phyloP scores from a whole-genome alignment of 176 grass and related monocot species.

The Juncus effusus region DNA sequence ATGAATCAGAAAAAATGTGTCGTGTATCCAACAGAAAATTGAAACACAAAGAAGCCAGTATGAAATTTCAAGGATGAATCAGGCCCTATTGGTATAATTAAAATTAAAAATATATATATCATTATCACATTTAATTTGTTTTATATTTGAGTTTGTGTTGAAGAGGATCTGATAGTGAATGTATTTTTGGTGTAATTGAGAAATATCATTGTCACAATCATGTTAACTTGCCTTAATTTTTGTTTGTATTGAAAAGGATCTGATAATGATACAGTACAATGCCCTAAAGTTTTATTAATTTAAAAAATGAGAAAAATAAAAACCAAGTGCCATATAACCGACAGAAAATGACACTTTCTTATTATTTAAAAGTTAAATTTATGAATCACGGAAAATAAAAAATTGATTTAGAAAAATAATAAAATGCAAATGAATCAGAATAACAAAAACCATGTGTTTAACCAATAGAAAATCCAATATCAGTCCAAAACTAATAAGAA shows the following conservation, averaged over 20 bases:
- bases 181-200: too few species aligned
- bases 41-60: too few species aligned
- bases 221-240: slow-evolving; percentile 12
- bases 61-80: slow-evolving; percentile 95
- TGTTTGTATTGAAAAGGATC: slow-evolving; percentile 1
- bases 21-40: too few species aligned
- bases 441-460: not conserved
- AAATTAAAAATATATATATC: not conserved
- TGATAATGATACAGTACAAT: not conserved
- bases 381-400: slow-evolving; percentile 2
- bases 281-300: too few species aligned
- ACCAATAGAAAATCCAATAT: not conserved
- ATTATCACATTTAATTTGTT: not conserved
- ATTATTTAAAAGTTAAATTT: too few species aligned
- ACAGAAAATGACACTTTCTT: too few species aligned
- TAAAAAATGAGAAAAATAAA: too few species aligned
- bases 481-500: too few species aligned
- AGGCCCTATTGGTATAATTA: slow-evolving; percentile 56
- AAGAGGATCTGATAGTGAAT: too few species aligned
- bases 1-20: too few species aligned
- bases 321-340: too few species aligned
- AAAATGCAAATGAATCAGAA: too few species aligned
- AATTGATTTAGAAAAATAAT: not conserved
- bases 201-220: not conserved
- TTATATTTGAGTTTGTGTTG: not conserved